These are phyloP conservation scores for Apiotrichum gamsii DNA, from an alignment of 1,284 basidiomycete genomes.

Conservation along the genomic window DNA sequence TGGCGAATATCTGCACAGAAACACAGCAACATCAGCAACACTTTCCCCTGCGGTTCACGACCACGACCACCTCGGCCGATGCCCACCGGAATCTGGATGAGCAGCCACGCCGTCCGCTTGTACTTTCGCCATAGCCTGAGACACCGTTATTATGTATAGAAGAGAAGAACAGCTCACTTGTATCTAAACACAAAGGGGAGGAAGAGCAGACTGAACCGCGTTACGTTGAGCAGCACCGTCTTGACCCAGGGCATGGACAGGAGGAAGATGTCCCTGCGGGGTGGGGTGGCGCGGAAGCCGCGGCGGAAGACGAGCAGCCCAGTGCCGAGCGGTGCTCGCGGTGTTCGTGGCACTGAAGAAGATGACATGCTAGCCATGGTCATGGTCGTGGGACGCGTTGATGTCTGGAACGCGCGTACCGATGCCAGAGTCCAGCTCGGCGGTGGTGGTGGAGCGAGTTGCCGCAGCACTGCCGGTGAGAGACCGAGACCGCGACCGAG, in stretches of 20 bases:
- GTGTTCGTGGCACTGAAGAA: too few relatives aligned
- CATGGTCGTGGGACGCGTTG: too few relatives aligned
- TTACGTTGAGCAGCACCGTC: constrained; percentile 45
- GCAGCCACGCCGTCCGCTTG: constrained; percentile 41
- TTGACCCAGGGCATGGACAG: constrained; percentile 50
- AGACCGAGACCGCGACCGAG: too few relatives aligned
- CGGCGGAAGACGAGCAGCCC: constrained; percentile 3
- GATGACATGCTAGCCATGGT: too few relatives aligned
- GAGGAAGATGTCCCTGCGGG: constrained; percentile 49
- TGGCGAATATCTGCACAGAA: constrained; percentile 50
- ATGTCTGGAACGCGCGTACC: too few relatives aligned
- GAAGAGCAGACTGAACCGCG: constrained; percentile 47
- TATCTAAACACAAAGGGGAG: constrained; percentile 51
- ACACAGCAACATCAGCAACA: too few relatives aligned
- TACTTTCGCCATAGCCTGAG: constrained; percentile 48
- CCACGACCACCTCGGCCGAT: too few relatives aligned
- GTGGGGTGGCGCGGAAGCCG: constrained; percentile 38
- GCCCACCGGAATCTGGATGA: constrained; percentile 49
- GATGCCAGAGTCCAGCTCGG: too few relatives aligned
- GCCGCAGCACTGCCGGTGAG: too few relatives aligned
- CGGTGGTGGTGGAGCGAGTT: too few relatives aligned
- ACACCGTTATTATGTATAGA: constrained; percentile 5
- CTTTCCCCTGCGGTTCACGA: not conserved
- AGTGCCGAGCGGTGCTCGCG: too few relatives aligned
- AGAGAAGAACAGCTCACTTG: constrained; percentile 30